Percentiles rank a stretch among this genome's conserved stretches.
Conservation (phyloP, 2,329 filamentous ascomycete species). For the Clonostachys chloroleuca region DNA sequence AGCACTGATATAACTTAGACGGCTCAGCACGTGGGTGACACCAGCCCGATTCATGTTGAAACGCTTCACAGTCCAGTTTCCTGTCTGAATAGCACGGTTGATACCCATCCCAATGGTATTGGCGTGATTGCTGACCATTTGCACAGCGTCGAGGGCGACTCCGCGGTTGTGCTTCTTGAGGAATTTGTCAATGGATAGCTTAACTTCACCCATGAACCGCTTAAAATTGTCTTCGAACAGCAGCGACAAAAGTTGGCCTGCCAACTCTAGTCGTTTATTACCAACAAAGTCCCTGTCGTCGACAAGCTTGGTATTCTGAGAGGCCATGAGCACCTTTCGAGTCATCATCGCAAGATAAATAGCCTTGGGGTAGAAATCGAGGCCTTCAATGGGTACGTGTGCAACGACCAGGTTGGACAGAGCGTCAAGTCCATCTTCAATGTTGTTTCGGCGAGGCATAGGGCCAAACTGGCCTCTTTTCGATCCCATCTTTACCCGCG, state of each 20-base stretch:
- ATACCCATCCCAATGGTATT: constrained; percentile 88
- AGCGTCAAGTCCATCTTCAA: constrained; percentile 89
- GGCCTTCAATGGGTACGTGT: constrained; percentile 84
- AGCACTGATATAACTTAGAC: constrained; percentile 92
- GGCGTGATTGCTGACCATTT: constrained; percentile 79
- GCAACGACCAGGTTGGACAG: constrained; percentile 90
- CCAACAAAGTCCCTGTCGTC: constrained; percentile 98
- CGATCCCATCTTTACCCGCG: constrained; percentile 81
- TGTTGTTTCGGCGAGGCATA: constrained; percentile 68
- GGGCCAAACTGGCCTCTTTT: constrained; percentile 51
- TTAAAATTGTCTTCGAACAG: constrained; percentile 99
- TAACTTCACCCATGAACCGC: constrained; percentile 83
- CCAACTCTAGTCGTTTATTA: constrained; percentile 93
- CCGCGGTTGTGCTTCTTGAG: constrained; percentile 90
- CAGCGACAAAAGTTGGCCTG: constrained; percentile 87
- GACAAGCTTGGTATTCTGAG: constrained; percentile 82
- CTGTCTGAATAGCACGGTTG: constrained; percentile 93
- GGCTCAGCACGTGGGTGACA: constrained; percentile 92
- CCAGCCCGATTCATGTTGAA: constrained; percentile 98
- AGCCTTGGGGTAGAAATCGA: constrained; percentile 96
- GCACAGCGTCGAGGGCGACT: constrained; percentile 80
- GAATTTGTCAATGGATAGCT: constrained; percentile 91
- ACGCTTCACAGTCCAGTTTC: constrained; percentile 96
- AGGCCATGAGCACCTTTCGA: constrained; percentile 90
- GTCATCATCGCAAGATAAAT: constrained; percentile 97